phyloP scores from a whole-genome alignment of 2,329 filamentous ascomycete species.

The Monilinia aucupariae region DNA sequence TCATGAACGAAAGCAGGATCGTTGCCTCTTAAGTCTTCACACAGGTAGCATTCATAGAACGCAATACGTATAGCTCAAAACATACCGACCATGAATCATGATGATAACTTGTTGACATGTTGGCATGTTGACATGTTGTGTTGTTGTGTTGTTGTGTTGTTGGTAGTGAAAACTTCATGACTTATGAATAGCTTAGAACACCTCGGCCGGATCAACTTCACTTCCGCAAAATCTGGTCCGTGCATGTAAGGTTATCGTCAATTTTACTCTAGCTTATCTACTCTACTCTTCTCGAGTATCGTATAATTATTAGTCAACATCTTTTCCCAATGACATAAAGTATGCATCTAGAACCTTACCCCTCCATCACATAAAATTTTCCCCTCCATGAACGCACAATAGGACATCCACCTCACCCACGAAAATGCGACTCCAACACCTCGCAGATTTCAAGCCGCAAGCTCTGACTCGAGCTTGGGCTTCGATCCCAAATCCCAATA shows the following conservation, averaged over 20 bases:
- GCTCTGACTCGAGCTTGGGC: conserved; percentile 75
- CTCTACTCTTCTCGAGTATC: no score
- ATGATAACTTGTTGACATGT: no score
- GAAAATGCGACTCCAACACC: conserved; percentile 17
- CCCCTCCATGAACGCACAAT: not conserved
- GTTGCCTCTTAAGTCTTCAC: not conserved
- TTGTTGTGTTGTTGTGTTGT: no score
- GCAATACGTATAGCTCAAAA: no score
- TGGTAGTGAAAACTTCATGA: not conserved
- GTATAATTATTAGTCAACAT: conserved; percentile 6
- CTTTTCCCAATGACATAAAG: not conserved
- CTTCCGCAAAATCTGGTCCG: not conserved
- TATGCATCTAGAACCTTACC: conserved; percentile 10
- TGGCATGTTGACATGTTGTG: no score
- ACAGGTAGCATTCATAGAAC: no score
- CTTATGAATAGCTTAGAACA: not conserved
- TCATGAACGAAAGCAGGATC: no score
- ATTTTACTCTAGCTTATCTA: not conserved
- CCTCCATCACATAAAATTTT: conserved; percentile 16
- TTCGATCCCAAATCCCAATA: conserved; percentile 73
- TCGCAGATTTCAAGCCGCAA: conserved; percentile 40
- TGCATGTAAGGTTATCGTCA: not conserved
- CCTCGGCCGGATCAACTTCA: not conserved
- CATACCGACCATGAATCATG: no score
- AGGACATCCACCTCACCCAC: not conserved